phyloP scores from a whole-genome alignment of 257 asterid genomes.

The Solanum tarijense region DNA sequence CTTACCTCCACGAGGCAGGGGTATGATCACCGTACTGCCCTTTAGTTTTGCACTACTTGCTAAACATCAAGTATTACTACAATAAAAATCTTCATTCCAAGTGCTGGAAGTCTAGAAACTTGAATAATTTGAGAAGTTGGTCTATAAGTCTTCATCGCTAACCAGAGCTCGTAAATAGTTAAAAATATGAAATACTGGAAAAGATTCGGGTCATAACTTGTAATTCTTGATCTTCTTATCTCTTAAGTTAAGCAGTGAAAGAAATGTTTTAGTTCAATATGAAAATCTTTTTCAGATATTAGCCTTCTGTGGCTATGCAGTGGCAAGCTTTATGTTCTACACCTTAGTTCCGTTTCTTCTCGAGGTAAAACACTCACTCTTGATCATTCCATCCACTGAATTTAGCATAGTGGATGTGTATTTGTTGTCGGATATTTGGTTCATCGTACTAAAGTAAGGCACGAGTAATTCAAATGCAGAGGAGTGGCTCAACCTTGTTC shows the following conservation, averaged over 20 bases:
- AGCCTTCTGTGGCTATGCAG: conserved; percentile 32
- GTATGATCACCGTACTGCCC: background rate
- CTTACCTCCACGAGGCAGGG: background rate
- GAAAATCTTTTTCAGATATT: conserved; percentile 23
- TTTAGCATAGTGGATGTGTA: background rate
- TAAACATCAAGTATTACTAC: background rate
- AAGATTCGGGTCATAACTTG: background rate
- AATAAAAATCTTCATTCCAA: background rate
- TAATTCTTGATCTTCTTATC: too few relatives aligned
- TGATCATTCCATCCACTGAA: background rate
- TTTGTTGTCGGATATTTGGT: background rate
- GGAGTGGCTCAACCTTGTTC: conserved; percentile 67
- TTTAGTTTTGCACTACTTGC: background rate
- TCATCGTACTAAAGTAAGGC: background rate
- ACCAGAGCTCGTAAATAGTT: background rate
- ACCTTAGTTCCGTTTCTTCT: conserved; percentile 38
- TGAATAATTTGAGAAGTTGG: background rate
- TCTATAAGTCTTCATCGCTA: background rate
- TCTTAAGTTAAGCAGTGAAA: background rate
- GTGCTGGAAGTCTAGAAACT: background rate
- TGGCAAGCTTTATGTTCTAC: conserved; percentile 44
- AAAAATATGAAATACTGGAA: background rate
- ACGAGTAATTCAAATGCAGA: conserved; percentile 18
- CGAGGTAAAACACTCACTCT: conserved; percentile 17
- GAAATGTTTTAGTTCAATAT: background rate